Base-by-base conservation (phyloP, 192 early-diverging fungal species). In the Entomortierella chlamydospora region DNA sequence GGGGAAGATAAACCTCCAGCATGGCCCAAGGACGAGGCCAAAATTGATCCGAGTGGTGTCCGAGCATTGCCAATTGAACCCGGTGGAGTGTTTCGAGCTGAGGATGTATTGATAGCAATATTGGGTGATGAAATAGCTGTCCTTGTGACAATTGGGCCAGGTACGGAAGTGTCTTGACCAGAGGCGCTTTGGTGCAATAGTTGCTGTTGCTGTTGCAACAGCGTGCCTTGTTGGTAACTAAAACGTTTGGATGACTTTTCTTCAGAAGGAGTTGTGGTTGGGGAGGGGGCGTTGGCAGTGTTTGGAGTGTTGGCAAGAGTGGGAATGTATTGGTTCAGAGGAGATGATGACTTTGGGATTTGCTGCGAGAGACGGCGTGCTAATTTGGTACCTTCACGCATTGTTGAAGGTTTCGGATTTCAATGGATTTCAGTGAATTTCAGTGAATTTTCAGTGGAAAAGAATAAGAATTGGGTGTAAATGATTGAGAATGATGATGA, bases 281-380 rank as follows among this genome's bases (percentile, higher is more conserved):
- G 4, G 20, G 5, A 12, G 20, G 39, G 6, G 39, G 39, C 39
- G 39, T 9, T 41, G 6, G 13, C 23, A 26, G 22, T 5, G 26
- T 25, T n/a, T 28, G 57, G 3, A 55, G 18, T n/a, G 62, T 22
- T 43, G 71, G 45, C 59, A 50, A 33, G 59, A 18, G 17, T 31
- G 34, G 34, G 20, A 41, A n/a, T 25, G 31, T 37, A 26, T 41
- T 13, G 45, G 58, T 41, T 56, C 10, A 37, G 23, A 18, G 77
- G 30, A 17, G 49, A 34, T 33, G 57, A 61, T 51, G 68, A 25
- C 39, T 81, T 71, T 64, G 57, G 55, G 23, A 50, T 54, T 18
- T 64, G 69, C 45, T 60, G 61, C 42, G 78, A 66, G n/a, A 63
- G 51, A 31, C 78, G 62, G 8, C 68, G 42, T 52, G 78, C 78